Conservation (phyloP, 1,139 yeast genomes). For the Taphrina communis region DNA sequence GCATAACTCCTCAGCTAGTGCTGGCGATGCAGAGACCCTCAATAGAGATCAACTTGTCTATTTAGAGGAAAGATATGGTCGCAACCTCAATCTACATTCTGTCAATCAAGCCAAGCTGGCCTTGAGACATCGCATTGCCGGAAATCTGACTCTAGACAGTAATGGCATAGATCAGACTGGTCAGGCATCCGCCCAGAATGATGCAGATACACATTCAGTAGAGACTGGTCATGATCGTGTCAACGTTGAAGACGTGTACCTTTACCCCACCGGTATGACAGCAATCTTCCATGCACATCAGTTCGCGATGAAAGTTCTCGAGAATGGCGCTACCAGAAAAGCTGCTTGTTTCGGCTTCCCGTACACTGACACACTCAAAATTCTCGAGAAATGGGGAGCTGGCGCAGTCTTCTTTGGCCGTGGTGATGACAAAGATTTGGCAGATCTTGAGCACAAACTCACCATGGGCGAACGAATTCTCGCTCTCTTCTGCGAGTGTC, state of each 20-base stretch:
- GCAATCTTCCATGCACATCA: slow-evolving; percentile 84
- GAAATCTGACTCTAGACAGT: slow-evolving; percentile 60
- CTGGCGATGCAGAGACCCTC: slow-evolving; percentile 45
- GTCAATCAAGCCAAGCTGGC: slow-evolving; percentile 77
- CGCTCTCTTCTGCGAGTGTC: slow-evolving; percentile 86
- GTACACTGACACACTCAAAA: slow-evolving; percentile 87
- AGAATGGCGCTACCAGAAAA: slow-evolving; percentile 53
- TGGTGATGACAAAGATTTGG: slow-evolving; percentile 77
- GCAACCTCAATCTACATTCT: slow-evolving; percentile 78
- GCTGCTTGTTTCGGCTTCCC: slow-evolving; percentile 93
- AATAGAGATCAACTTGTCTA: slow-evolving; percentile 67
- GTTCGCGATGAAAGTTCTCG: slow-evolving; percentile 58
- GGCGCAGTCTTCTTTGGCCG: slow-evolving; percentile 78
- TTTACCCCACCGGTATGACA: slow-evolving; percentile 93
- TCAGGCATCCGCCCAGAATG: slow-evolving; percentile 44
- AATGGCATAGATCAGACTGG: slow-evolving; percentile 42
- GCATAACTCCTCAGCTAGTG: slow-evolving; percentile 47
- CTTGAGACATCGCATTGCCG: slow-evolving; percentile 74
- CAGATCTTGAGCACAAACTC: slow-evolving; percentile 65
- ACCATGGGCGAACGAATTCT: slow-evolving; percentile 68
- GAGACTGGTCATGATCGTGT: slow-evolving; percentile 50
- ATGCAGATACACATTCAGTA: background rate
- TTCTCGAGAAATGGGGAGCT: slow-evolving; percentile 87
- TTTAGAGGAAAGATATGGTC: slow-evolving; percentile 87
- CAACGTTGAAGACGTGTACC: slow-evolving; percentile 71